Base-by-base conservation (phyloP, 1,139 yeast species). In the Spathaspora sp. region DNA sequence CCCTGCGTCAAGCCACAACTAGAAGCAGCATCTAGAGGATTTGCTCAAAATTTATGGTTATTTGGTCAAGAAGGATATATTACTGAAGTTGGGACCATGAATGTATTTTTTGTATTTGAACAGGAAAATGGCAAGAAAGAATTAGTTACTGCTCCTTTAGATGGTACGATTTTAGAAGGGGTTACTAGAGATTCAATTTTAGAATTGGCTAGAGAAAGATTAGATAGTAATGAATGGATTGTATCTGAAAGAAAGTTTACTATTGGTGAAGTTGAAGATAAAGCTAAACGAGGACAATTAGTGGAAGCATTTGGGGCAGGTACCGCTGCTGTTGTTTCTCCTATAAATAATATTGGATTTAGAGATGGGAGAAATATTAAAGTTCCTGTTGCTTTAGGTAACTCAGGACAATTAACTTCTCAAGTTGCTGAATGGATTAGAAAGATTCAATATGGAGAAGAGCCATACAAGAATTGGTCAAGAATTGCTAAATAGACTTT, bases 61-160 rank as follows among this genome's bases (percentile, higher is more conserved):
- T 91, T 91, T 62, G 97, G 97, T 46, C 86, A 86, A 42, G 93
- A 91, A 60, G 89, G 90, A 50, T 72, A 81, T 64, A 80, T 93
- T 59, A 93, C 98, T 53, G 99, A 93, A 72, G 98, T 89, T 47
- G 99, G 99, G 55, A 90, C 98, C 49, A 93, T 93, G 98, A 93
- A 93, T 69, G 91, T 78, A 42, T 93, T 93, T 72, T 83, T 88
- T 58, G 97, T 83, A 13, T 89, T 91, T 74, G 70, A 81, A 67
- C 43, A 47, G 34, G 78, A 84, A 62, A 78, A 84, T 31, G 97
- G 96, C 47, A 87, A 85, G 72, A 86, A 86, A 64, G 99, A 93
- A 73, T 79, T 93, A 57, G 96, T 84, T 40, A 93, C 99, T 50
- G 95, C 97, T 51, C 99, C 99, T 49, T 76, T 91, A 59, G 98